phyloP scores from a whole-genome alignment of 2,329 filamentous ascomycete species.

The Didymella keratinophila region DNA sequence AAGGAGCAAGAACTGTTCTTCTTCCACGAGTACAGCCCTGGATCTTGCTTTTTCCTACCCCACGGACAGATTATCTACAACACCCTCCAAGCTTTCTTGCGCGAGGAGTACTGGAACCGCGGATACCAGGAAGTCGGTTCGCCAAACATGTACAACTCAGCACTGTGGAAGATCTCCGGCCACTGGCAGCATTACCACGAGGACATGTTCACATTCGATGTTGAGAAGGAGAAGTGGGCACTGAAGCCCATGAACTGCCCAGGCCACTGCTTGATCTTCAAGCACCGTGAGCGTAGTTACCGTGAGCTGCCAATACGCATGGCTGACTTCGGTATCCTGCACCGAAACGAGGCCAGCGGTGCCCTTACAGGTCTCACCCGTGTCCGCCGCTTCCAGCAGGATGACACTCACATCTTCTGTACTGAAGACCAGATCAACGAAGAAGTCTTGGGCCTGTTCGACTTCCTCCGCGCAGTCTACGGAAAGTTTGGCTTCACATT shows the following conservation, averaged over 20 bases:
- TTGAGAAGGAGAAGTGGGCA: slow-evolving; percentile 84
- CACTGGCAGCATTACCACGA: slow-evolving; percentile 94
- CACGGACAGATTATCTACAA: slow-evolving; percentile 96
- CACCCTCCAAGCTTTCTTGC: slow-evolving; percentile 80
- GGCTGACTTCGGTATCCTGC: slow-evolving; percentile 94
- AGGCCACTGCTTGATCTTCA: slow-evolving; percentile 89
- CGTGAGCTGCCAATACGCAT: slow-evolving; percentile 89
- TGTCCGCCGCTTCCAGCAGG: slow-evolving; percentile 93
- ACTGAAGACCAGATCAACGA: slow-evolving; percentile 77
- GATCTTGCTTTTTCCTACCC: slow-evolving; percentile 89
- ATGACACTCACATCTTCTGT: slow-evolving; percentile 97
- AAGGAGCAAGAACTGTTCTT: slow-evolving; percentile 97
- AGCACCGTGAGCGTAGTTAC: slow-evolving; percentile 83
- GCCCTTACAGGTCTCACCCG: slow-evolving; percentile 89
- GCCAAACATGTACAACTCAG: slow-evolving; percentile 94
- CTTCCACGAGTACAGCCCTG: slow-evolving; percentile 93
- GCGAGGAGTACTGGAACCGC: slow-evolving; percentile 88
- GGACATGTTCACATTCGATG: slow-evolving; percentile 89
- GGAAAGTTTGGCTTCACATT: slow-evolving; percentile 88
- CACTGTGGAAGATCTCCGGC: slow-evolving; percentile 92
- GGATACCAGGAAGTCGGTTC: slow-evolving; percentile 95
- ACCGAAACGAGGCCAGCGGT: slow-evolving; percentile 94
- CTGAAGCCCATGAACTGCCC: slow-evolving; percentile 99
- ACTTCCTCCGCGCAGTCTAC: slow-evolving; percentile 83
- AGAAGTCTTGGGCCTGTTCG: slow-evolving; percentile 84